phyloP scores from a whole-genome alignment of 78 protist genomes.

The Anaeramoeba flamelloides region DNA sequence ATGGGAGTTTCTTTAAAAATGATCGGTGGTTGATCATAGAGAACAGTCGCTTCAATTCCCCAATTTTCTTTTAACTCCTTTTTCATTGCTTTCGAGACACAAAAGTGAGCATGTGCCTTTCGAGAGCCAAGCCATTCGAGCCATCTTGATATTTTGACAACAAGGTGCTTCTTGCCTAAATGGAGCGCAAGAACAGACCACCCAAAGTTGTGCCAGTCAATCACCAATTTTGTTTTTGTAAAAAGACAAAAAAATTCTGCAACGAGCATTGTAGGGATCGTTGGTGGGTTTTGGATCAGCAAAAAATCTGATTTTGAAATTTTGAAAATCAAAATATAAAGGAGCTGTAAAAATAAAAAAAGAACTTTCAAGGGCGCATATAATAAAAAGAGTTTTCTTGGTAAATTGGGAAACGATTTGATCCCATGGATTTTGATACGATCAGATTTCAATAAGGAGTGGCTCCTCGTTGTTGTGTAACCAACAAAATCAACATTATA shows the following conservation, averaged over 20 bases:
- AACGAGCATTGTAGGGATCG: slow-evolving; percentile 62
- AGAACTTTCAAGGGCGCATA: slow-evolving; percentile 2
- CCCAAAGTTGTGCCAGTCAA: slow-evolving; percentile 94
- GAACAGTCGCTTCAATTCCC: slow-evolving; percentile 2
- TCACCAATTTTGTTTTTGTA: slow-evolving; percentile 27
- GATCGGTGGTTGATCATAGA: background rate
- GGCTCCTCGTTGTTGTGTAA: background rate
- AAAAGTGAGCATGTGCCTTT: background rate
- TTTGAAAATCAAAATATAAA: slow-evolving; percentile 2
- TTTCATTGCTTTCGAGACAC: slow-evolving; percentile 27
- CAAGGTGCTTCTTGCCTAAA: background rate
- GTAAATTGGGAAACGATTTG: background rate
- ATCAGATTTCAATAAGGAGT: background rate
- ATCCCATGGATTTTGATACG: background rate
- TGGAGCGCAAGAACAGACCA: slow-evolving; percentile 49
- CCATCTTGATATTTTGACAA: background rate
- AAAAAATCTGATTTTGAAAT: background rate
- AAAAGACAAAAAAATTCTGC: slow-evolving; percentile 25
- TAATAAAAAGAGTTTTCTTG: background rate
- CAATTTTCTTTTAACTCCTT: background rate
- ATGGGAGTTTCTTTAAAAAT: background rate
- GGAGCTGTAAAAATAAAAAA: background rate
- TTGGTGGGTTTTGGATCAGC: slow-evolving; percentile 72
- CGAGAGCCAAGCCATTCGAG: background rate
- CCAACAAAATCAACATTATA: slow-evolving; percentile 40